Percentiles rank a stretch among this genome's conserved stretches.
Evolutionary conservation across 2,329 filamentous ascomycete genomes (phyloP).

Genomic region (Fusarium sp.): DNA sequence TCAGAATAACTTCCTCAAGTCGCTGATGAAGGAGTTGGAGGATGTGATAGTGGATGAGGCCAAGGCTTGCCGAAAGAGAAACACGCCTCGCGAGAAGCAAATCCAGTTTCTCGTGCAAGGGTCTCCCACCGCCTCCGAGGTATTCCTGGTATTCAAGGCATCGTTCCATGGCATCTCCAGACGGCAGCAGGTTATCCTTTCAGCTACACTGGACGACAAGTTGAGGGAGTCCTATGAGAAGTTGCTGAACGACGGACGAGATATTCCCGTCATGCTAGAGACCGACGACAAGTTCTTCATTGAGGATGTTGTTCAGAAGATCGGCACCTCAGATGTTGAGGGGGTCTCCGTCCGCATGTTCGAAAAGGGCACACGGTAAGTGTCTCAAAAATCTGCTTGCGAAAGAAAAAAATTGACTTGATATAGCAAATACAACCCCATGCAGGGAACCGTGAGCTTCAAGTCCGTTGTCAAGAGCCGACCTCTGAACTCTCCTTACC

Average conservation of each 20-base stretch:
- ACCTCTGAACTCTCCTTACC: constrained; percentile 51
- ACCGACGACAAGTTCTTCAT: neutral
- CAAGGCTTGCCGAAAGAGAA: constrained; percentile 49
- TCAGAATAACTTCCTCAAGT: constrained; percentile 53
- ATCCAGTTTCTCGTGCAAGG: constrained; percentile 56
- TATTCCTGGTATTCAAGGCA: constrained; percentile 54
- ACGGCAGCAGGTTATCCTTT: constrained; percentile 52
- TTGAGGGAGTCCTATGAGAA: constrained; percentile 7
- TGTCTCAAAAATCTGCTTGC: rapidly evolving
- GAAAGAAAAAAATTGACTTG: neutral
- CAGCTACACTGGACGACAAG: constrained; percentile 10
- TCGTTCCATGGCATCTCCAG: constrained; percentile 50
- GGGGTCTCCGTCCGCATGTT: neutral
- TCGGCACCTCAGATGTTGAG: neutral
- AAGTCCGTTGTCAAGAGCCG: constrained; percentile 47
- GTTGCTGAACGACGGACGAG: neutral
- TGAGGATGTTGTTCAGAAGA: neutral
- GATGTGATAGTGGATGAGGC: constrained; percentile 46
- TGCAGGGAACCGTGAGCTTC: constrained; percentile 41
- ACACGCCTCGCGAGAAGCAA: constrained; percentile 48
- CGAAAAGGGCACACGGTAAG: constrained; percentile 22
- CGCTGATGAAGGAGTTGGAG: constrained; percentile 50
- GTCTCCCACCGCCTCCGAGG: constrained; percentile 47
- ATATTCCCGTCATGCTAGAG: constrained; percentile 33
- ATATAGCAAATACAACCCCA: constrained; percentile 29